Evolutionary conservation across 163 green algal genomes (phyloP).

Genomic region (Chloroidium sp.): DNA sequence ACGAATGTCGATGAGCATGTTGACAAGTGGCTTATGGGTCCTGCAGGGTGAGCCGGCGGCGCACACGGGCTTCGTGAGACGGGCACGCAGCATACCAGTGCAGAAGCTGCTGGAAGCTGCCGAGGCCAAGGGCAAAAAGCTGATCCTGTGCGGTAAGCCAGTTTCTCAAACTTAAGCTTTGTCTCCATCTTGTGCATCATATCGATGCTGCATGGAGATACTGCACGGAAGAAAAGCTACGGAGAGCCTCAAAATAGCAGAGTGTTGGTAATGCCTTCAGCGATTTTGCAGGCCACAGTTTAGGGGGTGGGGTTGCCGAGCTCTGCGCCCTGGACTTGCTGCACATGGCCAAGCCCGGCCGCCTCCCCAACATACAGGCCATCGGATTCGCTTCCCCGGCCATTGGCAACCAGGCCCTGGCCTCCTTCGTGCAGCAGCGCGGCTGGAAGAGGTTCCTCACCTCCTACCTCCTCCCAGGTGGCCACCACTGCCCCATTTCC

Average conservation of each 20-base stretch:
- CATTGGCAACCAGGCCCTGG: slow-evolving; percentile 63
- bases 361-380: slow-evolving; percentile 27
- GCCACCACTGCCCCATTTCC: too few species aligned
- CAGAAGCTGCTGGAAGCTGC: slow-evolving; percentile 51
- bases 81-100: slow-evolving; percentile 46
- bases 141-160: slow-evolving; percentile 63
- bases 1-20: background rate
- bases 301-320: slow-evolving; percentile 66
- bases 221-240: too few species aligned
- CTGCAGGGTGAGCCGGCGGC: slow-evolving; percentile 19
- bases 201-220: too few species aligned
- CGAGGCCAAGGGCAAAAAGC: slow-evolving; percentile 23
- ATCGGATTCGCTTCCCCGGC: slow-evolving; percentile 65
- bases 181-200: too few species aligned
- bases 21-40: background rate
- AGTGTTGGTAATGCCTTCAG: too few species aligned
- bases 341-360: slow-evolving; percentile 5
- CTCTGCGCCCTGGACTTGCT: slow-evolving; percentile 61
- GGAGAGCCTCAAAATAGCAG: too few species aligned
- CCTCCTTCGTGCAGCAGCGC: slow-evolving; percentile 30
- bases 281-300: slow-evolving; percentile 28
- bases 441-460: slow-evolving; percentile 52
- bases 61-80: slow-evolving; percentile 63
- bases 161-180: slow-evolving; percentile 15
- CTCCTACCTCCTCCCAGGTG: slow-evolving; percentile 54